Base-by-base conservation (phyloP, 208 protist genomes). In the Trypanosoma scelopori region DNA sequence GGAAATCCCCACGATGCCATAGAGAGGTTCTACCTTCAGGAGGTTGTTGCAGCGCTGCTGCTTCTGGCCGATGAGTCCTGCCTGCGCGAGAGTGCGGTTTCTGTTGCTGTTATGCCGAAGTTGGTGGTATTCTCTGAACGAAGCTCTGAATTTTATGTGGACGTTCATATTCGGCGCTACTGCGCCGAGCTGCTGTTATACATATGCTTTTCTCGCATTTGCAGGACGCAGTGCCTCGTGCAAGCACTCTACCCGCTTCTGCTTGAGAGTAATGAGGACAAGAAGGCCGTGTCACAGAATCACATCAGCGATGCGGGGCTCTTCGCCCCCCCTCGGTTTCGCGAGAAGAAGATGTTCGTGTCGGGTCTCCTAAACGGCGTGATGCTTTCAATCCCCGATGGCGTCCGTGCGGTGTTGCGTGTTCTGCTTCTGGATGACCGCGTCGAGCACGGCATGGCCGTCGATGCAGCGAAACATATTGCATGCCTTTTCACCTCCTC, bases 231-330 rank as follows among this genome's bases (percentile, higher is more conserved):
- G 15, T 51, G 56, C 23, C 66, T 93, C 3, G 61, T 92, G 1
- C 57, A 70, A 11, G 79, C 86, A 0, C 77, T 95, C 25, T 93
- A 93, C 64, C 85, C 89, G 0, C 69, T 94, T 32, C 77, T 95
- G 23, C 74, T 75, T 25, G n/a, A 57, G n/a, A 22, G 45, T 28
- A 25, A 30, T 22, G 9, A 22, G 28, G 58, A 41, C 5, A 39
- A 18, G 5, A 18, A 15, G 15, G 39, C 22, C 15, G 35, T 57
- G 18, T 69, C 57, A 28, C 73, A 86, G 49, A 85, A 87, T 60
- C 53, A 62, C 55, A 79, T 89, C 32, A 71, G 69, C 5, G 68
- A 76, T 11, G 9, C 3, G 0, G 70, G 84, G 5, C 69, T 91
- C 16, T 77, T 89, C 37, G 41, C 64, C n/a, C 52, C 66, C 1